These are phyloP conservation scores for Darksidea phi DNA, from an alignment of 495 filamentous ascomycete species.

Conservation along the genomic window DNA sequence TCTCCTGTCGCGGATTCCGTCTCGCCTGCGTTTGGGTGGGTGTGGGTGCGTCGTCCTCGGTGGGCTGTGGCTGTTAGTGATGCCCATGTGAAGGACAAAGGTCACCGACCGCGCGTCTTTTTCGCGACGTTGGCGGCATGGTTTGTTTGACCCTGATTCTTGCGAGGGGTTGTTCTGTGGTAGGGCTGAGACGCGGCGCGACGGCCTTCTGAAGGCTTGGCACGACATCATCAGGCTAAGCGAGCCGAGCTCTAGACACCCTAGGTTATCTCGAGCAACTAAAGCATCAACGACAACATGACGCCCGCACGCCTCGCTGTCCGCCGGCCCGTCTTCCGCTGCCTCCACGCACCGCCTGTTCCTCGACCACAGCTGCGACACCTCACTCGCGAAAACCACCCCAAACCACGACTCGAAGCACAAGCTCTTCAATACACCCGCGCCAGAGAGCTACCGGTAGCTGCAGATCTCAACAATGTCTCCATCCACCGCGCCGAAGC, in stretches of 20 bases:
- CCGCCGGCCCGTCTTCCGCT: slow-evolving; percentile 27
- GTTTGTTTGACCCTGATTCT: neutral
- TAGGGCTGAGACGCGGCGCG: neutral
- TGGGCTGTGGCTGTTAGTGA: neutral
- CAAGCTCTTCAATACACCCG: neutral
- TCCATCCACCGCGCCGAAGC: slow-evolving; percentile 24
- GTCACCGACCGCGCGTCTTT: slow-evolving; percentile 32
- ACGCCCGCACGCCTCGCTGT: slow-evolving; percentile 17
- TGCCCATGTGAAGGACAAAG: neutral
- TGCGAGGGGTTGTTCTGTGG: neutral
- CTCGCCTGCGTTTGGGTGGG: slow-evolving; percentile 16
- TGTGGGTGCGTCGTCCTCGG: slow-evolving; percentile 13
- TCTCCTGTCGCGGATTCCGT: slow-evolving; percentile 16
- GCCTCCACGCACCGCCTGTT: slow-evolving; percentile 22
- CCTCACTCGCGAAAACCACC: slow-evolving; percentile 3
- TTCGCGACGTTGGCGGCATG: slow-evolving; percentile 13
- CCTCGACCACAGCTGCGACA: slow-evolving; percentile 15
- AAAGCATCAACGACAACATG: slow-evolving; percentile 20
- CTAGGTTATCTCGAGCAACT: neutral
- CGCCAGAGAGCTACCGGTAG: neutral
- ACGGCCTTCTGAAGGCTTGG: neutral
- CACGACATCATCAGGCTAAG: neutral
- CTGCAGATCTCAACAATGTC: slow-evolving; percentile 11
- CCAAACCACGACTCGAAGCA: neutral
- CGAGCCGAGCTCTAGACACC: neutral